Evolutionary conservation across 164 flowering plant genomes (phyloP).

Genomic region (Stephania cephalantha): DNA sequence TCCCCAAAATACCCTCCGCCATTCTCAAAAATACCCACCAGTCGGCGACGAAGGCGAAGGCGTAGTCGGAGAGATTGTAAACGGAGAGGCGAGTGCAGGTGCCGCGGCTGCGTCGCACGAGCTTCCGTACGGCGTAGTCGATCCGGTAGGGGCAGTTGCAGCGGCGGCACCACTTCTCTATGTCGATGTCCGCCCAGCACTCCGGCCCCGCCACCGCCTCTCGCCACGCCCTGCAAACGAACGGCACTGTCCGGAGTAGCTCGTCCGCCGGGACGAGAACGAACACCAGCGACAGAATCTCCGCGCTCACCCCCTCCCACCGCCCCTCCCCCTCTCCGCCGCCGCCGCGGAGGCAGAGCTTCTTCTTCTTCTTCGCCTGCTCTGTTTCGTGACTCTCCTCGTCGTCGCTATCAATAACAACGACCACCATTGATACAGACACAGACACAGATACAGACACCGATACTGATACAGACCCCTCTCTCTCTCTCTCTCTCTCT

Average conservation of each 20-base stretch:
- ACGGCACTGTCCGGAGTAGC: constrained; percentile 12
- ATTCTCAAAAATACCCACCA: background rate
- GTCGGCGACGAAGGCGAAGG: constrained; percentile 20
- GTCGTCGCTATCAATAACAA: background rate
- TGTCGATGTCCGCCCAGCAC: constrained; percentile 29
- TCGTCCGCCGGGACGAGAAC: constrained; percentile 17
- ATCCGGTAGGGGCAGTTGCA: background rate
- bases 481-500: no score
- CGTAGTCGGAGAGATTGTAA: constrained; percentile 18
- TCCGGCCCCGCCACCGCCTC: constrained; percentile 24
- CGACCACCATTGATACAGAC: no score
- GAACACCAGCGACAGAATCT: constrained; percentile 23
- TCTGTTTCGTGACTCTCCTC: background rate
- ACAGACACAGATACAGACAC: no score
- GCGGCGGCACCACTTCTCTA: constrained; percentile 28
- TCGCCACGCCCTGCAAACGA: constrained; percentile 28
- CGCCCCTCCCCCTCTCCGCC: background rate
- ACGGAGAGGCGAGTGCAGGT: constrained; percentile 14
- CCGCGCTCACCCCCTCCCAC: constrained; percentile 26
- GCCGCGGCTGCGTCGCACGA: constrained; percentile 22
- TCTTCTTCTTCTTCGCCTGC: background rate
- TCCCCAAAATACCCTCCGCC: background rate
- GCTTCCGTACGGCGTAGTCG: constrained; percentile 20
- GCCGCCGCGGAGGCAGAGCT: background rate
- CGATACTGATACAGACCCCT: no score